Base-by-base conservation (phyloP, 2,329 filamentous ascomycete species). In the Cadophora sp. region DNA sequence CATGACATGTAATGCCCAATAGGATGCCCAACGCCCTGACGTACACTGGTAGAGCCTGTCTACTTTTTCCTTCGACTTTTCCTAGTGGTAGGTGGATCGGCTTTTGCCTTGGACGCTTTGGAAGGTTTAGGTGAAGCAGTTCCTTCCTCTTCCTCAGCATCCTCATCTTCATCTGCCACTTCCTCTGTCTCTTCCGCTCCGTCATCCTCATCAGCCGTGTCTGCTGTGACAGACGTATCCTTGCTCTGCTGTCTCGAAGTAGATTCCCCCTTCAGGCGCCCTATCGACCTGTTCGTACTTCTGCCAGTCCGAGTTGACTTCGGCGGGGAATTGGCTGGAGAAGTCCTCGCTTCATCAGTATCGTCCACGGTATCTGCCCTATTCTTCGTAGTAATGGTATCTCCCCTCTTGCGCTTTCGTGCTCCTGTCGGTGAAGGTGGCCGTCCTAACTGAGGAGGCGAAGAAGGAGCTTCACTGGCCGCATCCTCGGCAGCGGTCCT, bases 331-430 rank as follows among this genome's bases (percentile, higher is more conserved):
- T 64, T 81, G 62, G 81, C 81, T 43, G 80, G 79, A n/a, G 80
- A 79, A 4, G 79, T 83, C 55, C 82, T 74, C 26, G 74, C 81
- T 50, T 81, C 81, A 70, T 86, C 84, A 0, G 84, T 85, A 65
- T 86, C 84, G 3, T 85, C 84, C n/a, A 86, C 81, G 6, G 84
- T 86, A 70, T 83, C 85, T 37, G 73, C 77, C 71, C 82, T 76
- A 46, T 79, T 77, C 31, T 77, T 77, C 59, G 60, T 48, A 22
- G 77, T 69, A 31, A 77, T 61, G 62, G 78, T 68, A 73, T 79
- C 69, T 72, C 77, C 75, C 72, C 80, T 77, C 76, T 75, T 78
- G 31, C 77, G 73, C 67, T 77, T 78, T 53, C 68, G 37, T n/a
- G 62, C 50, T 48, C 61, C 68, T 56, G 68, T 67, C 27, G 73